Evolutionary conservation across 1,284 basidiomycete genomes (phyloP), one percentile per base, ranked within the genome.

Genomic region (Microbotryum violaceum): DNA sequence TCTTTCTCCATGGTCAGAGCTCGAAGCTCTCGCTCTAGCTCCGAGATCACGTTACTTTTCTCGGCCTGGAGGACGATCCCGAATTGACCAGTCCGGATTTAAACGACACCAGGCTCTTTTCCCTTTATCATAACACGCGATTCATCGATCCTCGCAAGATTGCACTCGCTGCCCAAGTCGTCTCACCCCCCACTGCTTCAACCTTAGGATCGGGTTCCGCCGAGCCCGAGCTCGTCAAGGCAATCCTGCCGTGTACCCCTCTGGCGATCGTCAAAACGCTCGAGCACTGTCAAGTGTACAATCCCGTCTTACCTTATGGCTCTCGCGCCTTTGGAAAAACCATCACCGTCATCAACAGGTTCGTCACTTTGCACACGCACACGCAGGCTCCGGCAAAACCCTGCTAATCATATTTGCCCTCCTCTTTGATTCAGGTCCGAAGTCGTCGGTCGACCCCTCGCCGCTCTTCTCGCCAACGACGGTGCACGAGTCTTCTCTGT

Each of bases 201-300:
- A 64, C 49, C 12, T 42, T 56, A 66, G 31, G 70, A 74, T 37
- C 86, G 88, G 63, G 75, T 80, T 23, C 85, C 87, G 3, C 90
- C 91, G 2, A 50, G 10, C 76, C 83, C 0, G 89, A 89, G 18
- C 86, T 84, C 64, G 88, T 90, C 72, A 94, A 94, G 76, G 92
- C 90, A 18, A 92, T 98, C 73, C 83, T 98, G 44, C 94, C 94
- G 0, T 98, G 94, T 76, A 98, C 94, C 2, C 93, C 94, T 0
- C 82, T 98, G 27, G 94, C 91, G 2, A 88, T 97, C 73, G 93
- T 77, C 65, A 98, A 98, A 78, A 90, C 86, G 65, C 81, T 98
- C 33, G 94, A 98, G 74, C 82, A 86, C 68, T 80, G 88, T 50
- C 88, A 91, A 16, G 90, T 97, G 18, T 98, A 98, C 79, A 97